phyloP scores from a whole-genome alignment of 2,329 filamentous ascomycete species.

The Cladophialophora yegresii region DNA sequence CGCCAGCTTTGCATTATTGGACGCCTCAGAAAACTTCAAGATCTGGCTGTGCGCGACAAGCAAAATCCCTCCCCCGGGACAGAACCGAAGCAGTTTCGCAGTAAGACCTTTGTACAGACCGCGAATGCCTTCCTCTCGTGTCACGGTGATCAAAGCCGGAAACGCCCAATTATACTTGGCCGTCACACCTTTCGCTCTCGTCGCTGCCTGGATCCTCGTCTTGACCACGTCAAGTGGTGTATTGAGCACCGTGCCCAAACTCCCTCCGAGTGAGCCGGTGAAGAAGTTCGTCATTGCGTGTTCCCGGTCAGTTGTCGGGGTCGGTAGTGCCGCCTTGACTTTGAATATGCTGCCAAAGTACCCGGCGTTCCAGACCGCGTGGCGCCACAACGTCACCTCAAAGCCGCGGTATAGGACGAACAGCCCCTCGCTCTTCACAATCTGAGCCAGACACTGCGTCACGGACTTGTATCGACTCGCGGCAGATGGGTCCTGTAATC shows the following conservation, averaged over 20 bases:
- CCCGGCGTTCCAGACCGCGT: slow-evolving; percentile 6
- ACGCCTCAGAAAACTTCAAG: neutral
- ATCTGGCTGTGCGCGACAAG: neutral
- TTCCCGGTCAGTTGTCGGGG: neutral
- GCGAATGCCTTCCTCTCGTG: neutral
- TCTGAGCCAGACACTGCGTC: neutral
- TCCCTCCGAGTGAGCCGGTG: neutral
- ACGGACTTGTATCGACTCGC: neutral
- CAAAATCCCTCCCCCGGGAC: neutral
- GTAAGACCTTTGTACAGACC: neutral
- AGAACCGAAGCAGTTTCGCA: neutral
- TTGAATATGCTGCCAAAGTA: slow-evolving; percentile 9
- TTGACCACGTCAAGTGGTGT: neutral
- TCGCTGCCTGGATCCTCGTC: neutral
- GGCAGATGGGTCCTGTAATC: neutral
- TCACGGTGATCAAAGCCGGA: neutral
- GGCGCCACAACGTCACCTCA: slow-evolving; percentile 5
- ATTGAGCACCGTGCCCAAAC: neutral
- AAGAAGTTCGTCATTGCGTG: neutral
- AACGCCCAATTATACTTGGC: neutral
- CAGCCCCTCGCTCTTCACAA: neutral
- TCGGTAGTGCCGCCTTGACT: slow-evolving; percentile 5
- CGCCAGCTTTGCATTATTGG: neutral
- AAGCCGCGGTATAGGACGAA: slow-evolving; percentile 40
- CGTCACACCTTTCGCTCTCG: neutral